Evolutionary conservation across 495 filamentous ascomycete species (phyloP), one percentile per base, ranked within the genome.

Genomic region (Hypoxylon lienhwacheense): DNA sequence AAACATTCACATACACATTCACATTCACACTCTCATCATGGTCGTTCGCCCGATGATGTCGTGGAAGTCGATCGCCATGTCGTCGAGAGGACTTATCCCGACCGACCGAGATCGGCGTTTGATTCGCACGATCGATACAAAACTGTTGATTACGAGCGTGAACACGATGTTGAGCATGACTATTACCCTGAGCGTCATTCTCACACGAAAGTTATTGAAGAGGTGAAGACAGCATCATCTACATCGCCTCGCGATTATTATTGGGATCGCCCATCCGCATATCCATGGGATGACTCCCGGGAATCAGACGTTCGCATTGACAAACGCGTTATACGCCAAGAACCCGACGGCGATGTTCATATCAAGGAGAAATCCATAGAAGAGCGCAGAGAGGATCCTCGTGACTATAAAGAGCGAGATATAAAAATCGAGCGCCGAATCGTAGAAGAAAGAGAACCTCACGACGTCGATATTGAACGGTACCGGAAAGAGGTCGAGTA

Each of bases 401-500:
- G 48, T 29, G 61, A 68, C 39, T 65, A 66, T 26, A 69, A 66
- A 49, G 73, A 75, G 32, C 68, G 70, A 41, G 76, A 79, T 14
- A 51, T 77, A 21, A 64, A 60, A 31, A 62, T 82, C 19, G 78
- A 80, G 61, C 72, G 73, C 36, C 72, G 77, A 2, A 54, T 57
- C 11, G 43, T 72, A 25, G 72, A 75, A 28, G 73, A 77, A 41
- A 71, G 69, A 53, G 71, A 80, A 6, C 64, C 65, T 16, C 65
- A 63, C 24, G 65, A 68, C n/a, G 77, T 48, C 37, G 81, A 83
- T 35, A 63, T 85, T 14, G 81, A 85, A 66, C 78, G 73, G 55
- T 86, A 84, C 66, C 77, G 81, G 66, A 81, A 81, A 61, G 83
- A 86, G 48, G 81, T 81, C 34, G 88, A 91, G 47, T 84, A 85